phyloP scores from a whole-genome alignment of 495 filamentous ascomycete species.

The Aspergillus coremiiformis region DNA sequence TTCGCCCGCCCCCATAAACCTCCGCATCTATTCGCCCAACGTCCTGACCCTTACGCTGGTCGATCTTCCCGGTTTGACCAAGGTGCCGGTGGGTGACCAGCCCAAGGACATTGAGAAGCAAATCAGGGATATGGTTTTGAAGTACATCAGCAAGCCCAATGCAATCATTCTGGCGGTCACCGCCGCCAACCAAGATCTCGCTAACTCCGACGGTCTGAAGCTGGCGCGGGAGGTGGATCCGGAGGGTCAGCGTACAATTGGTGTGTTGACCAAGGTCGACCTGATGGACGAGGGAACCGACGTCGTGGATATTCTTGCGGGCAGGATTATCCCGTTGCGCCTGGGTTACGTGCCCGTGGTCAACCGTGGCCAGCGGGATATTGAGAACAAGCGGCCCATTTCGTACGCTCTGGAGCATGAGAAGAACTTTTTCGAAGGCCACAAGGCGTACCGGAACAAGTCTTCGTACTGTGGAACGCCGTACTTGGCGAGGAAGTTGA shows the following conservation, averaged over 20 bases:
- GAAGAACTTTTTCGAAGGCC: constrained; percentile 96
- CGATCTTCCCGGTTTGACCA: constrained; percentile 94
- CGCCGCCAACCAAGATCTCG: constrained; percentile 92
- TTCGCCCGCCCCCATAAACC: constrained; percentile 90
- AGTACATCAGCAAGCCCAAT: constrained; percentile 96
- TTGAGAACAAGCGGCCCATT: constrained; percentile 93
- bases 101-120: constrained; percentile 97
- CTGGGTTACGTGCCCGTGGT: constrained; percentile 98
- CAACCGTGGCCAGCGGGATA: constrained; percentile 97
- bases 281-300: constrained; percentile 99
- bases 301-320: constrained; percentile 97
- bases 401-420: constrained; percentile 89
- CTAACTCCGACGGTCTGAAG: constrained; percentile 97
- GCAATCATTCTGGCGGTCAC: constrained; percentile 97
- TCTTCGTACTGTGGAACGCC: constrained; percentile 97
- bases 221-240: constrained; percentile 95
- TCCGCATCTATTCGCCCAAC: constrained; percentile 96
- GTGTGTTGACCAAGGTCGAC: constrained; percentile 98
- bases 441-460: constrained; percentile 98
- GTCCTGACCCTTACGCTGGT: constrained; percentile 96
- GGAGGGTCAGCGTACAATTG: constrained; percentile 96
- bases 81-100: constrained; percentile 97
- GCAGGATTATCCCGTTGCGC: constrained; percentile 91
- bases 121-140: constrained; percentile 97
- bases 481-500: constrained; percentile 92